These are phyloP conservation scores for Saccharomyces pastorianus DNA, from an alignment of 1,139 yeast genomes.

Conservation along the genomic window DNA sequence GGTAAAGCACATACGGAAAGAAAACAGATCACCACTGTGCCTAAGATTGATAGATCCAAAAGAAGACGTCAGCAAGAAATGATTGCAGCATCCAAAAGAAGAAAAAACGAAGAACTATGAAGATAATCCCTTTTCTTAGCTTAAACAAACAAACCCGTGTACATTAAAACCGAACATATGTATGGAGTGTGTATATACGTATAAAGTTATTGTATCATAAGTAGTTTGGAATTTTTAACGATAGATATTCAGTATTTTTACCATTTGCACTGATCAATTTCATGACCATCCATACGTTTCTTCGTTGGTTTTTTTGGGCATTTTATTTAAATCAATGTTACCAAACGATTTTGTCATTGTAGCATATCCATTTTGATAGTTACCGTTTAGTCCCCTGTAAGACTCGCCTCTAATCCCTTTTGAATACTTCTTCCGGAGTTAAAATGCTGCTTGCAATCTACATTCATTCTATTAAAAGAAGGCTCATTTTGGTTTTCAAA, in stretches of 20 bases:
- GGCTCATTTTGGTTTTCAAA: background rate
- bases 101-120: constrained; percentile 32
- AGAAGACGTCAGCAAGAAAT: constrained; percentile 57
- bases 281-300: background rate
- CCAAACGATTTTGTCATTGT: background rate
- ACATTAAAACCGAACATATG: too few species aligned
- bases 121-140: background rate
- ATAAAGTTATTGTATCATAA: too few species aligned
- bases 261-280: background rate
- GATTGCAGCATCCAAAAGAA: constrained; percentile 71
- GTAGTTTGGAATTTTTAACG: background rate
- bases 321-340: background rate
- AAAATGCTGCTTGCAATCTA: background rate
- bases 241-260: too few species aligned
- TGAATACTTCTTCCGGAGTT: background rate
- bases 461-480: background rate
- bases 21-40: constrained; percentile 79
- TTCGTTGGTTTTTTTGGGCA: background rate
- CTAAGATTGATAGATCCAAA: constrained; percentile 57
- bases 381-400: background rate
- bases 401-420: background rate
- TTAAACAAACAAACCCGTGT: too few species aligned
- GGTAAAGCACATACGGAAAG: constrained; percentile 41
- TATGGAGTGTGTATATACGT: too few species aligned
- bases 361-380: background rate